Evolutionary conservation across 441 rosid species (phyloP), one percentile per base, ranked within the genome.

Genomic region (Populus hybrid): DNA sequence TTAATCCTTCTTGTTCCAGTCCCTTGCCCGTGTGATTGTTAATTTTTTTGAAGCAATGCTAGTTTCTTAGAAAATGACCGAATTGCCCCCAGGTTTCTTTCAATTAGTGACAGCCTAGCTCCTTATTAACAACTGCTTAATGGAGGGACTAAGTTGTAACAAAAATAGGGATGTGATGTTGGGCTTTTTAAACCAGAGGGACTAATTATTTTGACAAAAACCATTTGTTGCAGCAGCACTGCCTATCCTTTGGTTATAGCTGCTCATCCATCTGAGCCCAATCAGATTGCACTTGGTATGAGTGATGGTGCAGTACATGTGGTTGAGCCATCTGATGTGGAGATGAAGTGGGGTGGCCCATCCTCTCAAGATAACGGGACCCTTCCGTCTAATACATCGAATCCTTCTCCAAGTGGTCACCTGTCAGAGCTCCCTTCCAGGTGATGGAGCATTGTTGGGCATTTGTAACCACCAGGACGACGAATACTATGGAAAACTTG

Each of bases 251-350:
- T 80, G 63, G 89, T 89, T 19, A 81, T 89, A 75, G 90, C 90
- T 19, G 85, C 90, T 74, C 89, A 89, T 76, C 92, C 92, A 16
- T 79, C 83, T 2, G 92, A 87, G 72, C 83, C 89, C 3, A 89
- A 86, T 82, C 92, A 89, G 83, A 79, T 89, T 5, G 92, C 90
- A 0, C 79, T 89, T 0, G 92, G 92, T 69, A 86, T 89, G 92
- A 89, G 82, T 14, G 89, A 89, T 26, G 88, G 90, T 46, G 68
- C 84, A 1, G 88, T 89, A 6, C 82, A 86, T 6, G 90, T 89
- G 76, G 69, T 89, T 12, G 92, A 89, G 81, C 88, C 92, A 14
- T 75, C 78, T 35, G 89, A 86, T 69, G 77, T 68, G 24, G 89
- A 86, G 66, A 74, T 82, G 35, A 85, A 86, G 76, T 88, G 90